These are phyloP conservation scores for Leccinum obscurum DNA, from an alignment of 768 basidiomycete genomes.

Conservation along the genomic window DNA sequence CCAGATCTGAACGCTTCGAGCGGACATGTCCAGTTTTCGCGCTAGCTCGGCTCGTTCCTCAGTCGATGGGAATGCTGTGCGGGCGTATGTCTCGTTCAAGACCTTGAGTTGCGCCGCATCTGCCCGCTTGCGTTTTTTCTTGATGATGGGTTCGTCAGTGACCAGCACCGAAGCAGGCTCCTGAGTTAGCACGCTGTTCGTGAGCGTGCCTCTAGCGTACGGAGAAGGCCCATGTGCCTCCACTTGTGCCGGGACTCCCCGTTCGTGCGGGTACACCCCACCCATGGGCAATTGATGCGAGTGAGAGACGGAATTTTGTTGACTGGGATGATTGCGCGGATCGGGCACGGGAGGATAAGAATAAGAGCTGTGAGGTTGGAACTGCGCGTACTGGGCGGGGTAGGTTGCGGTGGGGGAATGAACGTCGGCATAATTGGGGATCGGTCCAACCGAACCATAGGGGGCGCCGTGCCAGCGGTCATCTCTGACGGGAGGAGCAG, in stretches of 20 bases:
- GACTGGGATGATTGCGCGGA: conserved; percentile 32
- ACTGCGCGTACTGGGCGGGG: conserved; percentile 52
- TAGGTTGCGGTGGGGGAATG: conserved; percentile 68
- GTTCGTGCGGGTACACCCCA: conserved; percentile 31
- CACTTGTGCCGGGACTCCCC: conserved; percentile 41
- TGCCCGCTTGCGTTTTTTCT: conserved; percentile 87
- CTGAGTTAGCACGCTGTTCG: conserved; percentile 33
- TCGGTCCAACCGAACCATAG: conserved; percentile 37
- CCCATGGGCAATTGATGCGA: conserved; percentile 31
- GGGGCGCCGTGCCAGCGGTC: conserved; percentile 49
- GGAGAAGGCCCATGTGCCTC: conserved; percentile 43
- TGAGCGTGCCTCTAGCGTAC: conserved; percentile 47
- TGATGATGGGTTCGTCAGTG: conserved; percentile 67
- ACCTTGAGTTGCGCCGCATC: conserved; percentile 79
- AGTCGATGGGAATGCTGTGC: conserved; percentile 86
- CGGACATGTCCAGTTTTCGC: conserved; percentile 77
- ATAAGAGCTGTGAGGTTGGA: conserved; percentile 38
- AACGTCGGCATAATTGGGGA: conserved; percentile 44
- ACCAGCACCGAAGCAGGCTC: conserved; percentile 37
- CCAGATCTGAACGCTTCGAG: conserved; percentile 88
- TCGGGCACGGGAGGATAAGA: conserved; percentile 39
- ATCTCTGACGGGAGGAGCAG: conserved; percentile 42
- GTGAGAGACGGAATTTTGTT: conserved; percentile 28
- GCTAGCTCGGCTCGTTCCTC: conserved; percentile 81
- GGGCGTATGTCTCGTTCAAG: conserved; percentile 74